phyloP scores from a whole-genome alignment of 176 grass and related monocot species.

The Saccharum officinarum region DNA sequence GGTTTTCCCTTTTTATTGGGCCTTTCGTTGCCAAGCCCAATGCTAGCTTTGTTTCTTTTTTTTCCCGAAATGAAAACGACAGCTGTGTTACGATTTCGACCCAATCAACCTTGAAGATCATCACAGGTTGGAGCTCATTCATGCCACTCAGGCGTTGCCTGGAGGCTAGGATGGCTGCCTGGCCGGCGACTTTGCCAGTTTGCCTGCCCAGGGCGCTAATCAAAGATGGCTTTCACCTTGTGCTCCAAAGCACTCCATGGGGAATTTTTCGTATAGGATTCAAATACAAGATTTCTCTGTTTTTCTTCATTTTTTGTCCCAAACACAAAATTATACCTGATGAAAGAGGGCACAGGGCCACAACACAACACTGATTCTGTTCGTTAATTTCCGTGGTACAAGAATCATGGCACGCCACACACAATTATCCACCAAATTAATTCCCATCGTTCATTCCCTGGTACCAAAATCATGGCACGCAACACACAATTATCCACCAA shows the following conservation, averaged over 20 bases:
- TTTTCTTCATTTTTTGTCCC: neutral
- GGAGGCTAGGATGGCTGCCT: neutral
- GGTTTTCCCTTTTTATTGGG: neutral
- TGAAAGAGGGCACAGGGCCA: neutral
- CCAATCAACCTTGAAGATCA: neutral
- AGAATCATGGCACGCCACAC: neutral
- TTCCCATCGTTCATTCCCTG: neutral
- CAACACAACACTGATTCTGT: neutral
- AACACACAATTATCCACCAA: neutral
- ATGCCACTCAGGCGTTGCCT: neutral
- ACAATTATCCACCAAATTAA: neutral
- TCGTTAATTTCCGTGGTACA: neutral
- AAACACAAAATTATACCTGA: neutral
- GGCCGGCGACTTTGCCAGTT: no score
- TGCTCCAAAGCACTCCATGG: neutral
- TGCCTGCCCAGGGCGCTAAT: no score
- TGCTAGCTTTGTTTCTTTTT: neutral
- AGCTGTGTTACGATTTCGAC: neutral
- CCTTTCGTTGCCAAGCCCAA: neutral
- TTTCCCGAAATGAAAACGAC: neutral
- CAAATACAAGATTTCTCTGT: neutral
- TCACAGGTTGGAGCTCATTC: neutral
- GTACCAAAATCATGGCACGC: neutral
- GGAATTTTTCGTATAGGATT: neutral
- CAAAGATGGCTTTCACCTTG: neutral